phyloP scores from a whole-genome alignment of 2,329 filamentous ascomycete genomes.

The Annulohypoxylon truncatum region DNA sequence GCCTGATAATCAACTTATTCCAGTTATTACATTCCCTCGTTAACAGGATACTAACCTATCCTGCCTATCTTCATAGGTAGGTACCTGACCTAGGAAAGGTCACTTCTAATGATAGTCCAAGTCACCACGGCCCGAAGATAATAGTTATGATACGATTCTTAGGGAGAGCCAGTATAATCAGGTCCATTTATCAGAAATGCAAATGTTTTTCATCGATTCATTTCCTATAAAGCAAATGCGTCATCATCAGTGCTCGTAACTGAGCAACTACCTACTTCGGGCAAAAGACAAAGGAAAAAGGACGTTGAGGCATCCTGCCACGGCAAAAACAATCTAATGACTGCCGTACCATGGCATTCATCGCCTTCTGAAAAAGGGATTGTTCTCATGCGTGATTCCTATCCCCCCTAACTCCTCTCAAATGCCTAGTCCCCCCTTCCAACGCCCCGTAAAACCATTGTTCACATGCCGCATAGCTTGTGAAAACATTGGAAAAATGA shows the following conservation, averaged over 20 bases:
- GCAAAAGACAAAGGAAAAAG: conserved; percentile 28
- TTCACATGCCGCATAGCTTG: conserved; percentile 35
- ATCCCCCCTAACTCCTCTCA: conserved; percentile 35
- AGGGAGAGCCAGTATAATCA: not conserved
- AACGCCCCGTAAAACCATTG: conserved; percentile 38
- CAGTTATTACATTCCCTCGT: no score
- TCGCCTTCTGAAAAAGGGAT: conserved; percentile 9
- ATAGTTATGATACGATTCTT: not conserved
- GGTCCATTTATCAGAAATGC: conserved; percentile 10
- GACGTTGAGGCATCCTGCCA: not conserved
- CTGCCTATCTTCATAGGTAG: no score
- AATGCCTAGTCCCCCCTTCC: conserved; percentile 32
- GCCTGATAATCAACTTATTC: not conserved
- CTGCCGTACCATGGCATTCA: conserved; percentile 1
- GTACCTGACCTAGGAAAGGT: no score
- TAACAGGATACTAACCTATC: no score
- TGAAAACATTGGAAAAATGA: conserved; percentile 36
- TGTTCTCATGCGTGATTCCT: conserved; percentile 29
- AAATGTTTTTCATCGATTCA: conserved; percentile 32
- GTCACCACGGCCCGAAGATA: not conserved
- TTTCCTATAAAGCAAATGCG: conserved; percentile 19
- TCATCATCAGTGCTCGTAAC: conserved; percentile 22
- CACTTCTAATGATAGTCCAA: not conserved
- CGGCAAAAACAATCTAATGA: not conserved
- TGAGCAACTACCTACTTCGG: conserved; percentile 18